Conservation (phyloP, 2,329 filamentous ascomycete species). For the Harringtonia lauricola region DNA sequence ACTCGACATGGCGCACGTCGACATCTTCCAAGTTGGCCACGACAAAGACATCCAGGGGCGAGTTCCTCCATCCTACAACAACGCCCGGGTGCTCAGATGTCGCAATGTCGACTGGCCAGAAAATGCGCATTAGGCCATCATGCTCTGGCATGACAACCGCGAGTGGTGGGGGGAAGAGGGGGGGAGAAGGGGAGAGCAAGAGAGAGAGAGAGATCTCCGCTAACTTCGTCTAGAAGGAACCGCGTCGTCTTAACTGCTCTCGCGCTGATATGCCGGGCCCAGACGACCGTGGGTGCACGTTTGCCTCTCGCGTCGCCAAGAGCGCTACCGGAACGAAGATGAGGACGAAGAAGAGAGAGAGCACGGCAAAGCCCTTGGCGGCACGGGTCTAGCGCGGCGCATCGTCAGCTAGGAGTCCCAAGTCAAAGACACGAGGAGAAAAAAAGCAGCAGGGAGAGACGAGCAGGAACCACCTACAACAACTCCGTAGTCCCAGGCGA, state of each 20-base stretch:
- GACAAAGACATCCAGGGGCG: constrained; percentile 79
- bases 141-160: constrained; percentile 52
- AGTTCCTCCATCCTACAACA: constrained; percentile 93
- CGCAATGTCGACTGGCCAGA: constrained; percentile 86
- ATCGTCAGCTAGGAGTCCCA: not conserved
- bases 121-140: constrained; percentile 93
- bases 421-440: not conserved
- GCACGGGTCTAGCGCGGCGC: constrained; percentile 54
- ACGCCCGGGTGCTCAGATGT: constrained; percentile 66
- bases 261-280: constrained; percentile 81
- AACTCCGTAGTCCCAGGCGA: constrained; percentile 97
- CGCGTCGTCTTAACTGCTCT: constrained; percentile 86
- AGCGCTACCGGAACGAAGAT: constrained; percentile 76
- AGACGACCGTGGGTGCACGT: constrained; percentile 72
- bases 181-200: not conserved
- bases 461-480: constrained; percentile 51
- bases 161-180: constrained; percentile 14
- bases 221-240: constrained; percentile 63
- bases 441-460: not conserved
- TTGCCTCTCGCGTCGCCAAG: constrained; percentile 69
- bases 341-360: constrained; percentile 76
- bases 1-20: constrained; percentile 76
- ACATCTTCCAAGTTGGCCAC: constrained; percentile 84
- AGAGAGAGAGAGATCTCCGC: constrained; percentile 13
- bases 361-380: constrained; percentile 70